Conservation (phyloP, 2,329 filamentous ascomycete species). For the Ophiosphaerella herpotricha region DNA sequence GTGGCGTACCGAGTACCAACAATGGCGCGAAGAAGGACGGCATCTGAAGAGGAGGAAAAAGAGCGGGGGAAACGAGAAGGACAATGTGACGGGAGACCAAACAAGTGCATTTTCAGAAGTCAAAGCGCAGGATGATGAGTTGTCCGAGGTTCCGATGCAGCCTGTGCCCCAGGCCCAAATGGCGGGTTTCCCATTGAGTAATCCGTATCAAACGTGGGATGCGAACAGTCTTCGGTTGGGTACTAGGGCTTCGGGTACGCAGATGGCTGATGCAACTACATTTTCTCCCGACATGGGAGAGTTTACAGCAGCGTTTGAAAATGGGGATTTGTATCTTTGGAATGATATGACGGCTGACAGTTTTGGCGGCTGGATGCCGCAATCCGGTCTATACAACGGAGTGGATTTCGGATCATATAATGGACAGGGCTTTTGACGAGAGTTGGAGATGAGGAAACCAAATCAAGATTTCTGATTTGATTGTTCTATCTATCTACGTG, state of each 20-base stretch:
- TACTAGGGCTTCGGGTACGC: background rate
- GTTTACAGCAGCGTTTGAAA: slow-evolving; percentile 40
- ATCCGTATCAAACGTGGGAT: slow-evolving; percentile 15
- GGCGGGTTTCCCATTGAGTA: slow-evolving; percentile 15
- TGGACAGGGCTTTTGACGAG: slow-evolving; percentile 19
- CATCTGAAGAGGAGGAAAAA: slow-evolving; percentile 29
- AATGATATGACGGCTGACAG: slow-evolving; percentile 40
- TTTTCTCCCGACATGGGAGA: slow-evolving; percentile 37
- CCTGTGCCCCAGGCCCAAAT: background rate
- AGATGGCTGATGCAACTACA: slow-evolving; percentile 11
- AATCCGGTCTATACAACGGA: slow-evolving; percentile 29
- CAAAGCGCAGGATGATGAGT: no score
- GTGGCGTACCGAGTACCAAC: slow-evolving; percentile 39
- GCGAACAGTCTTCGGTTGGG: slow-evolving; percentile 1
- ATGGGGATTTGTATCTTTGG: slow-evolving; percentile 45
- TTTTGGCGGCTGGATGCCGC: slow-evolving; percentile 38
- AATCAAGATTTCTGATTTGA: no score
- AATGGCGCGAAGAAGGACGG: slow-evolving; percentile 32
- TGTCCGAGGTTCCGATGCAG: no score
- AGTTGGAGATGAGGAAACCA: background rate
- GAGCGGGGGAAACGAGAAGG: background rate
- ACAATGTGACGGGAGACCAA: background rate
- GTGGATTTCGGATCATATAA: slow-evolving; percentile 30
- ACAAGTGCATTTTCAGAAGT: no score
- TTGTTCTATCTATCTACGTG: no score